Evolutionary conservation across 1,284 basidiomycete genomes (phyloP), one percentile per base, ranked within the genome.

Genomic region (Binderoboletus segoi): DNA sequence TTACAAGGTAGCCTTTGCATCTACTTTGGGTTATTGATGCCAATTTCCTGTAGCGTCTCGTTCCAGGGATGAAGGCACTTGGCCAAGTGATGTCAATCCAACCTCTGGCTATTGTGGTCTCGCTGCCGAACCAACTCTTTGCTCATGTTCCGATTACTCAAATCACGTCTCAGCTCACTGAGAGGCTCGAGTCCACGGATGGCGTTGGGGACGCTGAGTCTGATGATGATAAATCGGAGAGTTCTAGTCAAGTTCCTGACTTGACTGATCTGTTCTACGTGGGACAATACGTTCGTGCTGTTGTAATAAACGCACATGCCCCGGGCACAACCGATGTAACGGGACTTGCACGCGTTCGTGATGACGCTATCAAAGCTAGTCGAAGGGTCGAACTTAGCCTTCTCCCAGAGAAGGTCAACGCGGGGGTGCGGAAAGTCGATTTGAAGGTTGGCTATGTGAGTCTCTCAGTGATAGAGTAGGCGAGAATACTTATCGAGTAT

Each of bases 101-200:
- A 61, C 93, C 96, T 4, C 85, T 99, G 24, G 93, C 93, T 46
- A 82, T 99, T 43, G 85, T 99, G 56, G 79, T 99, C 24, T 98
- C 96, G 8, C 81, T 99, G 23, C 96, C 97, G 23, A 93, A 96
- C 70, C 96, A 99, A 77, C 85, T 99, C 42, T 84, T 95, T 61
- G 97, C 86, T 5, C 96, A 99, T 74, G 82, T 99, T 26, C 96
- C 97, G 12, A 95, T 99, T 65, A 98, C 96, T 33, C 88, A 96
- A 73, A 85, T 99, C 59, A 94, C 95, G n/a, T 76, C 83, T 16
- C 86, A 91, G 63, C 83, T 96, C 59, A 98, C 96, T 4, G 66
- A 78, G 24, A 78, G 83, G 18, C 80, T 93, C 28, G 90, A 89
- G 63, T 77, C 77, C 35, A 79, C 83, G 64, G 82, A 85, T 23